These are phyloP conservation scores for Cryptomeria japonica DNA, from an alignment of 75 land plant genomes.

Conservation along the genomic window DNA sequence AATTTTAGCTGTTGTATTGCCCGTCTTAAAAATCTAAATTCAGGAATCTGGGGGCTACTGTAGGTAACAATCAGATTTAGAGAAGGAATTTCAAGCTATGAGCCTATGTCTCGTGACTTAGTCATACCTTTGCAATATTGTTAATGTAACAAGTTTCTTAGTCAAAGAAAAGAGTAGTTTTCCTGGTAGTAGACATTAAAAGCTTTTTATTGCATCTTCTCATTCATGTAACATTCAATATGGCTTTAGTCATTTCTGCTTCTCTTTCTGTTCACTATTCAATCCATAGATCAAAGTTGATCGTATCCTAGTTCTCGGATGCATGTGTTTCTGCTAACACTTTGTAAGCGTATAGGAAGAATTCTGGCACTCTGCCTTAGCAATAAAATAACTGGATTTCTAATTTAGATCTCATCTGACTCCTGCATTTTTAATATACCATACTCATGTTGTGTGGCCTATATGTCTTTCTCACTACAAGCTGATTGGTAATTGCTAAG, in stretches of 20 bases:
- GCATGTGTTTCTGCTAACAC: no score
- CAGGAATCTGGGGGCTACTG: neutral
- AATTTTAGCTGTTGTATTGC: neutral
- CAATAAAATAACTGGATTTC: neutral
- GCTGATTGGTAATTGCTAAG: neutral
- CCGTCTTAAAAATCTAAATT: no score
- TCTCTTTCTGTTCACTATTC: neutral
- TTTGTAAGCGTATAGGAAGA: neutral
- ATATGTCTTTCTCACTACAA: neutral
- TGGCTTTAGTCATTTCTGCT: neutral
- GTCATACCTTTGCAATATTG: neutral
- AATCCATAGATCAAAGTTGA: neutral
- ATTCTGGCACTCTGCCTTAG: neutral
- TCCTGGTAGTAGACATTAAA: neutral
- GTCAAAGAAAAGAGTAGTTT: neutral
- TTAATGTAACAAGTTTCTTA: neutral
- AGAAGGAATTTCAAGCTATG: neutral
- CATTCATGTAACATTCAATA: neutral
- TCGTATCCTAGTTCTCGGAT: neutral
- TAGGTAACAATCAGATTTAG: neutral
- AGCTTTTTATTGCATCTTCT: neutral
- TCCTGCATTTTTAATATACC: neutral
- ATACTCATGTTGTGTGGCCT: neutral
- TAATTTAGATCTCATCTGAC: neutral
- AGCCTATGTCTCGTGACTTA: neutral